These are phyloP conservation scores for Torulaspora gathmanii DNA, from an alignment of 805 yeast species.

Conservation along the genomic window DNA sequence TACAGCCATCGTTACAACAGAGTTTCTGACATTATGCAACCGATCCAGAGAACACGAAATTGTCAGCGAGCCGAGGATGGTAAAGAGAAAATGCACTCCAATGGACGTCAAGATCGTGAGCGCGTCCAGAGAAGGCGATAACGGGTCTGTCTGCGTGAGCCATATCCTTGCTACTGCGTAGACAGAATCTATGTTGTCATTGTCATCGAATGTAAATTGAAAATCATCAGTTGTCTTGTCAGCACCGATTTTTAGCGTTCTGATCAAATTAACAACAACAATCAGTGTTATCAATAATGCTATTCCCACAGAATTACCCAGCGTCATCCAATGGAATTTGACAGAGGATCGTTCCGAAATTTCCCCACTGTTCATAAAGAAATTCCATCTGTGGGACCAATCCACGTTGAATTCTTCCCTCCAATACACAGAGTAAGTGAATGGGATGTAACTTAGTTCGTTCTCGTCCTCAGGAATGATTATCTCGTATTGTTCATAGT, in stretches of 20 bases:
- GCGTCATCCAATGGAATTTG: slow-evolving; percentile 72
- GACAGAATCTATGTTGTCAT: slow-evolving; percentile 27
- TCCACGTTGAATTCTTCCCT: slow-evolving; percentile 66
- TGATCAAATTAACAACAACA: slow-evolving; percentile 54
- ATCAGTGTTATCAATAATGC: slow-evolving; percentile 56
- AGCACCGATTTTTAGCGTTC: slow-evolving; percentile 28
- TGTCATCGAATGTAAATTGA: slow-evolving; percentile 17
- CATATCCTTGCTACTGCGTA: slow-evolving; percentile 48
- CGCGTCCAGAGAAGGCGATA: slow-evolving; percentile 32
- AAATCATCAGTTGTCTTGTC: slow-evolving; percentile 22
- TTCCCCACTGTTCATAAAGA: slow-evolving; percentile 57
- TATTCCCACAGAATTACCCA: slow-evolving; percentile 65
- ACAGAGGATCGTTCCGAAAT: slow-evolving; percentile 36
- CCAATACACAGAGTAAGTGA: slow-evolving; percentile 85
- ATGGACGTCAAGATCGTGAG: slow-evolving; percentile 60
- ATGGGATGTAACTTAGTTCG: slow-evolving; percentile 52
- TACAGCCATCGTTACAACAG: slow-evolving; percentile 57
- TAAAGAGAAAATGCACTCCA: slow-evolving; percentile 69
- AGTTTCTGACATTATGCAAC: slow-evolving; percentile 63
- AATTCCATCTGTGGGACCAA: slow-evolving; percentile 69
- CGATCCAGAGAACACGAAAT: slow-evolving; percentile 55
- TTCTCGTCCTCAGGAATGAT: slow-evolving; percentile 37
- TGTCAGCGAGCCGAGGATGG: slow-evolving; percentile 56
- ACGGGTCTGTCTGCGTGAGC: slow-evolving; percentile 41
- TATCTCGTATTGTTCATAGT: slow-evolving; percentile 54